Evolutionary conservation across 2,329 filamentous ascomycete species (phyloP).

Genomic region (Paraphaeosphaeria sporulosa): DNA sequence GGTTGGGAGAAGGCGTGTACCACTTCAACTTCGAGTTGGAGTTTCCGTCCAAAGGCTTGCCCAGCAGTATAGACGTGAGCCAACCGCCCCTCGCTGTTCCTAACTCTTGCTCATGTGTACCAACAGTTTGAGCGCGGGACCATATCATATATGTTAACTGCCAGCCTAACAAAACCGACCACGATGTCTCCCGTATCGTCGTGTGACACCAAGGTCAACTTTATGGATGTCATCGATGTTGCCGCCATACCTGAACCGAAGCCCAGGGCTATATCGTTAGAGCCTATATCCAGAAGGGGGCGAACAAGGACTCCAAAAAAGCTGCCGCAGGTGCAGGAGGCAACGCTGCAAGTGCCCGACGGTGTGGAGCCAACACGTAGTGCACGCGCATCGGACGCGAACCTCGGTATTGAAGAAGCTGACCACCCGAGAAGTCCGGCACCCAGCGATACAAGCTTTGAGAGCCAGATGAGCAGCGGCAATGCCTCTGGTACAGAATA

Average conservation of each 20-base stretch:
- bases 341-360: constrained; percentile 20
- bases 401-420: constrained; percentile 39
- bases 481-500: constrained; percentile 57
- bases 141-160: constrained; percentile 88
- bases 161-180: constrained; percentile 87
- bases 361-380: constrained; percentile 30
- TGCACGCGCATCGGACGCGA: constrained; percentile 32
- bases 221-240: constrained; percentile 86
- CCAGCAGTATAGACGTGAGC: constrained; percentile 94
- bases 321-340: constrained; percentile 23
- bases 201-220: constrained; percentile 80
- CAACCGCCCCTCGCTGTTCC: constrained; percentile 17
- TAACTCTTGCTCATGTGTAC: constrained; percentile 26
- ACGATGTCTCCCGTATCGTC: constrained; percentile 81
- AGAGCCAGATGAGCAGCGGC: constrained; percentile 67
- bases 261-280: constrained; percentile 83
- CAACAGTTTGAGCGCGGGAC: constrained; percentile 91
- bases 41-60: constrained; percentile 73
- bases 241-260: constrained; percentile 76
- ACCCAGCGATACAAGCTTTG: constrained; percentile 57
- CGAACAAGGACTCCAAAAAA: constrained; percentile 62
- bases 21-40: constrained; percentile 80
- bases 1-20: constrained; percentile 75
- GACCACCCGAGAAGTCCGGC: constrained; percentile 52
- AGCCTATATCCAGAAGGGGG: constrained; percentile 78